Evolutionary conservation across 768 basidiomycete species (phyloP).

Genomic region (Mycena alexandri): DNA sequence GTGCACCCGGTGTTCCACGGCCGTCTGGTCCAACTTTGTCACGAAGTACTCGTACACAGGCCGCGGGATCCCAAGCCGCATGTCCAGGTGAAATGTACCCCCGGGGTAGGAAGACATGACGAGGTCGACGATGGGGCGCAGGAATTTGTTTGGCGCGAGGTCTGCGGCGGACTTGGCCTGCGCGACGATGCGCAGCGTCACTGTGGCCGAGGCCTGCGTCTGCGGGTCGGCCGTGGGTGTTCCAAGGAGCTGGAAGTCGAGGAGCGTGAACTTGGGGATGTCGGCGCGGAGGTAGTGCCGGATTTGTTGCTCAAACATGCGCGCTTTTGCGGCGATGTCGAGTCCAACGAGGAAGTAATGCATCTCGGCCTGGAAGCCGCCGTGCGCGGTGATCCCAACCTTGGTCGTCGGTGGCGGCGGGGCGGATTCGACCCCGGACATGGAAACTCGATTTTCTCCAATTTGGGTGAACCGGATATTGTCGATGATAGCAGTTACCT

Average conservation of each 20-base stretch:
- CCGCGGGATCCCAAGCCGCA: slow-evolving; percentile 24
- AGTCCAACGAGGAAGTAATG: slow-evolving; percentile 35
- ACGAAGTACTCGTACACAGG: slow-evolving; percentile 37
- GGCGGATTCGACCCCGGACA: slow-evolving; percentile 28
- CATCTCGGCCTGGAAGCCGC: slow-evolving; percentile 36
- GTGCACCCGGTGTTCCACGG: slow-evolving; percentile 32
- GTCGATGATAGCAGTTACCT: slow-evolving; percentile 37
- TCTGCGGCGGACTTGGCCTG: slow-evolving; percentile 23
- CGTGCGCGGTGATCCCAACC: slow-evolving; percentile 34
- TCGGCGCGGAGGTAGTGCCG: slow-evolving; percentile 21
- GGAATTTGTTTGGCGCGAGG: slow-evolving; percentile 24
- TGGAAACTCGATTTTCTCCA: slow-evolving; percentile 30
- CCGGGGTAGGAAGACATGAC: slow-evolving; percentile 37
- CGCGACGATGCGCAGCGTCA: slow-evolving; percentile 31
- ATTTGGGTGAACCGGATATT: slow-evolving; percentile 32
- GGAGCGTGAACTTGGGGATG: slow-evolving; percentile 17
- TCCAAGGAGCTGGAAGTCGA: slow-evolving; percentile 37
- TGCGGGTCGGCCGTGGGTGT: slow-evolving; percentile 17
- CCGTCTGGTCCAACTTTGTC: slow-evolving; percentile 26
- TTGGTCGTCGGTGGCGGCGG: slow-evolving; percentile 38
- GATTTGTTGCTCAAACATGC: slow-evolving; percentile 36
- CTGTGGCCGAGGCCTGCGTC: slow-evolving; percentile 28
- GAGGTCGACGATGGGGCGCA: slow-evolving; percentile 32
- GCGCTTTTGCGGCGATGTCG: slow-evolving; percentile 32
- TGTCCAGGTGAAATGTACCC: slow-evolving; percentile 34